Evolutionary conservation across 768 basidiomycete genomes (phyloP).

Genomic region (Tulasnella calospora): DNA sequence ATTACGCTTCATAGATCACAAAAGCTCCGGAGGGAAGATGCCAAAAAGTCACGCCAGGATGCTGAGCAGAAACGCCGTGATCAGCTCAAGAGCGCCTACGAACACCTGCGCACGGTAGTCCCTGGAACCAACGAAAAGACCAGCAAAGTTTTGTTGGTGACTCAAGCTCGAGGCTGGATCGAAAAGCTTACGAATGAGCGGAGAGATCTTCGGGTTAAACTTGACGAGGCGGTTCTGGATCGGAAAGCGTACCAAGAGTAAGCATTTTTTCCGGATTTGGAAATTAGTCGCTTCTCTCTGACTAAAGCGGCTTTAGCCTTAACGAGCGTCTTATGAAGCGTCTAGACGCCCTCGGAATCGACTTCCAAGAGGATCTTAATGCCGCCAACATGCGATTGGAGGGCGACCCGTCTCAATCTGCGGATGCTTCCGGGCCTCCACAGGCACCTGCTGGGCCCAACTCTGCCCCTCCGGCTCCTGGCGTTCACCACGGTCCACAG

Average conservation of each 20-base stretch:
- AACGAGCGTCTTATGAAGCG: slow-evolving; percentile 19
- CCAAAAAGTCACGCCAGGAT: slow-evolving; percentile 28
- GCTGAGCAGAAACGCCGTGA: slow-evolving; percentile 29
- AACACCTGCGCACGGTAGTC: slow-evolving; percentile 20
- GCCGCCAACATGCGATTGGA: slow-evolving; percentile 13
- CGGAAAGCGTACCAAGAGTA: neutral
- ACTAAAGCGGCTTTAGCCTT: neutral
- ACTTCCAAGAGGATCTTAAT: slow-evolving; percentile 19
- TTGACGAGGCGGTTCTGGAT: neutral
- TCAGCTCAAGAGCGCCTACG: slow-evolving; percentile 26
- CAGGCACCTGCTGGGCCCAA: neutral
- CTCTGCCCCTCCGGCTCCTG: neutral
- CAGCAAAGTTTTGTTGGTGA: slow-evolving; percentile 27
- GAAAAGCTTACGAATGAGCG: slow-evolving; percentile 22
- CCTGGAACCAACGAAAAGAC: slow-evolving; percentile 27
- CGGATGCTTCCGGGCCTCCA: neutral
- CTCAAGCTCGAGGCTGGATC: slow-evolving; percentile 14
- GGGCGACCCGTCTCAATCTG: neutral
- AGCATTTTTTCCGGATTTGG: slow-evolving; percentile 2
- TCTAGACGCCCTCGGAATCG: slow-evolving; percentile 11
- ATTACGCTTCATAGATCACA: neutral
- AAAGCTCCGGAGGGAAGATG: slow-evolving; percentile 25
- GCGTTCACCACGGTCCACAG: no score
- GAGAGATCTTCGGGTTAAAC: neutral
- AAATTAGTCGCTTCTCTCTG: neutral